Evolutionary conservation across 176 grass and related monocot genomes (phyloP).

Genomic region (Zizania latifolia): DNA sequence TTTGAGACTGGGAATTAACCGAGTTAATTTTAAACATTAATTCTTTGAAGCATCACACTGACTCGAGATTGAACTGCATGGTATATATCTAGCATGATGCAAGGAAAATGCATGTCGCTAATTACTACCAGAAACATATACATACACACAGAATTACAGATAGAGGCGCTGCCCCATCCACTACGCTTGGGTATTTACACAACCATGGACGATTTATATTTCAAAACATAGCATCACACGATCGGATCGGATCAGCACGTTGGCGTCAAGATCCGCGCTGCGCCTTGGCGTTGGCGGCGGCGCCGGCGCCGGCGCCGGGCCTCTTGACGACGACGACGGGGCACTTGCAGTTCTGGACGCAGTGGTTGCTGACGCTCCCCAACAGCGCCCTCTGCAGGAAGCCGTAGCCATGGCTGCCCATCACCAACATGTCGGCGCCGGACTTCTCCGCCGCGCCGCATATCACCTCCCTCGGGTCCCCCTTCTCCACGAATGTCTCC

Average conservation of each 20-base stretch:
- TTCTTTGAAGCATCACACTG: no score
- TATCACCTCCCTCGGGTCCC: constrained; percentile 19
- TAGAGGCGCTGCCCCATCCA: not conserved
- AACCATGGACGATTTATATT: no score
- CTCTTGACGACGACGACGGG: constrained; percentile 12
- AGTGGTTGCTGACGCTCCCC: constrained; percentile 8
- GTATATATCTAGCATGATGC: not conserved
- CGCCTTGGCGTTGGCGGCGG: not conserved
- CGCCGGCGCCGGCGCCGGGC: not conserved
- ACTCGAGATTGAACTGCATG: no score
- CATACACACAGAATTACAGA: no score
- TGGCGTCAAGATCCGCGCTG: not conserved
- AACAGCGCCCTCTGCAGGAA: constrained; percentile 13
- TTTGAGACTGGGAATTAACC: no score
- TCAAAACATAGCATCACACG: no score
- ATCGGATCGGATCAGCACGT: no score
- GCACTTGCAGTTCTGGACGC: constrained; percentile 10
- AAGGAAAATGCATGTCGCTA: not conserved
- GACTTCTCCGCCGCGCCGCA: not conserved
- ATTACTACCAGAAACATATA: not conserved
- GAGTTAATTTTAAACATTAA: no score
- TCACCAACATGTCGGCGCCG: constrained; percentile 20
- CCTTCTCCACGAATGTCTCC: constrained; percentile 1
- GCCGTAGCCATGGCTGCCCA: constrained; percentile 27
- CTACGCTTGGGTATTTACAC: no score